Conservation (phyloP, 2,329 filamentous ascomycete species). For the Cytospora schulzeri region DNA sequence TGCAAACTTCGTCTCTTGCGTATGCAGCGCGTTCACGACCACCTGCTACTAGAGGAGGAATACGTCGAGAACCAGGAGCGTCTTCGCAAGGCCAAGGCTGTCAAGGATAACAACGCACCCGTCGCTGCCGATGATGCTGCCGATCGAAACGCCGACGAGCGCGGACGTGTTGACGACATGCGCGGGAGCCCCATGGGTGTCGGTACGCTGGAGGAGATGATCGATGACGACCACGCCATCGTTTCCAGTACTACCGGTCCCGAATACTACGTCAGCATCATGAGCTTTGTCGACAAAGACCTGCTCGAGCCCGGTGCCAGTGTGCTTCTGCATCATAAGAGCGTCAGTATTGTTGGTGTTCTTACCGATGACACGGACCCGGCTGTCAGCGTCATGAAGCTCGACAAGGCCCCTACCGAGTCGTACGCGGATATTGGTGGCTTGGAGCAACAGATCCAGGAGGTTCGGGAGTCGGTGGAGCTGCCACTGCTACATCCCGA, state of each 20-base stretch:
- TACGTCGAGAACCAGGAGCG: constrained; percentile 99
- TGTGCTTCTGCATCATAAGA: constrained; percentile 95
- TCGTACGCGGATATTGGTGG: constrained; percentile 99
- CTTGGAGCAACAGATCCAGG: constrained; percentile 91
- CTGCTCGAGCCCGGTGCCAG: constrained; percentile 94
- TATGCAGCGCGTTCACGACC: constrained; percentile 98
- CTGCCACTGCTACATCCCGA: constrained; percentile 92
- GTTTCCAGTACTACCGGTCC: constrained; percentile 96
- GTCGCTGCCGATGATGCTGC: constrained; percentile 70
- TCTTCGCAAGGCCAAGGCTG: constrained; percentile 86
- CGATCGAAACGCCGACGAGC: constrained; percentile 92
- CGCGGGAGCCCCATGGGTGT: constrained; percentile 98
- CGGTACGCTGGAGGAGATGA: constrained; percentile 96
- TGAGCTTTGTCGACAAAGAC: constrained; percentile 99
- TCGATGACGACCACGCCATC: constrained; percentile 98
- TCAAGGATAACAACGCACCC: constrained; percentile 67
- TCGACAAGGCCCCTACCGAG: constrained; percentile 97
- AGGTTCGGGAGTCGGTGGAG: constrained; percentile 96
- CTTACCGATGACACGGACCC: constrained; percentile 96
- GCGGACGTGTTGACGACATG: constrained; percentile 96
- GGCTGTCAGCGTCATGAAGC: constrained; percentile 96
- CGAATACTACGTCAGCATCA: constrained; percentile 99
- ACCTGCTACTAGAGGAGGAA: constrained; percentile 94
- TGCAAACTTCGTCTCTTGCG: constrained; percentile 96
- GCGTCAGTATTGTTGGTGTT: constrained; percentile 95